These are phyloP conservation scores for Capillidium heterosporum DNA, from an alignment of 371 early-diverging fungal species.

Conservation along the genomic window DNA sequence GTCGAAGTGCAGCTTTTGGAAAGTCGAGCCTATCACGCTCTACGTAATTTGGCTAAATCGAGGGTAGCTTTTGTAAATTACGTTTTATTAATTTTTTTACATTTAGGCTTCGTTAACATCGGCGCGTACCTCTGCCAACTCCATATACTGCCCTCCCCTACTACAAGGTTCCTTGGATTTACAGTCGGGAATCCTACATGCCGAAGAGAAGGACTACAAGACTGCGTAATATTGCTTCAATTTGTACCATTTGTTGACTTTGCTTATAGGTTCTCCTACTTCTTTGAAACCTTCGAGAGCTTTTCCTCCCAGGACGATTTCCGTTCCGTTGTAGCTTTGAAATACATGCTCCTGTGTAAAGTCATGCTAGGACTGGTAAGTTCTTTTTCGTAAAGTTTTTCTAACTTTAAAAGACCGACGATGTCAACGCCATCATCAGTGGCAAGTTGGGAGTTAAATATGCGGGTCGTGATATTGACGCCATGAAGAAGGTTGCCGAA, in stretches of 20 bases:
- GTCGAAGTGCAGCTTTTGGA: slow-evolving; percentile 94
- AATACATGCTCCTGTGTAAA: slow-evolving; percentile 95
- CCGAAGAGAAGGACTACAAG: slow-evolving; percentile 97
- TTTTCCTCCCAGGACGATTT: slow-evolving; percentile 72
- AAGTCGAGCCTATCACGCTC: slow-evolving; percentile 83
- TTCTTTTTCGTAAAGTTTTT: background rate
- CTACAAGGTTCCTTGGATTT: slow-evolving; percentile 93
- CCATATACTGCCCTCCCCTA: slow-evolving; percentile 96
- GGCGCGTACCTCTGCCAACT: slow-evolving; percentile 91
- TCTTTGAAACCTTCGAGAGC: slow-evolving; percentile 94
- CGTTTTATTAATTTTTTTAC: background rate
- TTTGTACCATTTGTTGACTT: background rate
- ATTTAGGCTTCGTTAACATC: slow-evolving; percentile 86
- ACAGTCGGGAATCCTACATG: slow-evolving; percentile 93
- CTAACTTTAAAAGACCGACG: slow-evolving; percentile 38
- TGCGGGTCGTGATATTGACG: slow-evolving; percentile 62
- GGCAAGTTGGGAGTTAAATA: slow-evolving; percentile 66
- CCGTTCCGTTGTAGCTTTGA: slow-evolving; percentile 71
- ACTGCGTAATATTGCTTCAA: slow-evolving; percentile 50
- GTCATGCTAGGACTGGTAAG: slow-evolving; percentile 83
- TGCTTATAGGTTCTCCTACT: slow-evolving; percentile 54
- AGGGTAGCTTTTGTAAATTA: slow-evolving; percentile 26
- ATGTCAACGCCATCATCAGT: slow-evolving; percentile 66
- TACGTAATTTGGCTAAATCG: slow-evolving; percentile 85
- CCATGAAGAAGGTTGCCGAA: slow-evolving; percentile 84